Evolutionary conservation across 371 early-diverging fungal genomes (phyloP), one percentile per base, ranked within the genome.

Genomic region (Mucor indicus): DNA sequence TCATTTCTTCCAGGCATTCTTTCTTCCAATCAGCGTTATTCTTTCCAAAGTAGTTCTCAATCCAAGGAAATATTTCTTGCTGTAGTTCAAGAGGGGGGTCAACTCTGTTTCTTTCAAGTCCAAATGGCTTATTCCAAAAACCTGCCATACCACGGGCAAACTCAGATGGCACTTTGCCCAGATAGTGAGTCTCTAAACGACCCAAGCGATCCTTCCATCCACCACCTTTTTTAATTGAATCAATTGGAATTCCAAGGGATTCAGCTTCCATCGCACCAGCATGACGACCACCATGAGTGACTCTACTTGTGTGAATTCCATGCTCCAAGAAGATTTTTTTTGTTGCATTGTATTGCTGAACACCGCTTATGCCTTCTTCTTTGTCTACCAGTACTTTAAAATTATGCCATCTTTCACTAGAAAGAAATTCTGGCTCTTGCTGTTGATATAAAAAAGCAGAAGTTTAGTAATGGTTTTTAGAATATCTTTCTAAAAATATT

Each of bases 131-230:
- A 1, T 22, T 13, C 36, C 23, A 46, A 37, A 46, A 46, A 3
- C 36, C 46, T 17, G 46, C 36, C 37, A 46, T 37, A 22, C 37
- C 36, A n/a, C 36, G 1, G 1, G 46, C 36, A 25, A 36, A 46
- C 19, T 32, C 17, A n/a, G 35, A 46, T 7, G 35, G 45, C 1
- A 32, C 1, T n/a, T 35, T 45, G 4, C 45, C 23, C 2, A 46
- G 24, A 22, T 46, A 46, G 17, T 46, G 46, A 1, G 46, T 36
- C 24, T 46, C 46, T 23, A 46, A 24, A 15, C 36, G 46, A 36
- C 46, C 37, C 13, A 45, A 24, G 11, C 45, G 23, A 23, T 45
- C 45, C 23, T 45, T 45, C 45, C 45, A 45, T n/a, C 33, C 36
- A 13, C 35, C 24, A 12, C 33, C 45, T 37, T 16, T 1, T 15